Evolutionary conservation across 768 basidiomycete species (phyloP).

Genomic region (Russula virescens): DNA sequence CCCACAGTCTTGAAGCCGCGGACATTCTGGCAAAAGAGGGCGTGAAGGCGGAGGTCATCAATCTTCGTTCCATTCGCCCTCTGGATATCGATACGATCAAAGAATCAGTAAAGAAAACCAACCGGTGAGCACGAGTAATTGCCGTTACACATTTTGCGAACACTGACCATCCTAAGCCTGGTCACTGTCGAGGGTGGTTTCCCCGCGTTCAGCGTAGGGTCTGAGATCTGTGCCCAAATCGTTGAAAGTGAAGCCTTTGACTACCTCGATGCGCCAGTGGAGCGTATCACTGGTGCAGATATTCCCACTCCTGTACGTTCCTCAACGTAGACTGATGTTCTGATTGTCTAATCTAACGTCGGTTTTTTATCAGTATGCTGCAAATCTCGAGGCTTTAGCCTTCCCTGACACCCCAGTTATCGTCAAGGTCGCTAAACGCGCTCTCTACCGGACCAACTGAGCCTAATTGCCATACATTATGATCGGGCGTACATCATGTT

Average conservation of each 20-base stretch:
- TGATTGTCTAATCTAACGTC: slow-evolving; percentile 10
- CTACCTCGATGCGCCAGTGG: slow-evolving; percentile 96
- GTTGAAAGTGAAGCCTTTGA: slow-evolving; percentile 97
- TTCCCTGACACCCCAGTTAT: slow-evolving; percentile 93
- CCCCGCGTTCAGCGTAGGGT: slow-evolving; percentile 97
- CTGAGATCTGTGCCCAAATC: slow-evolving; percentile 97
- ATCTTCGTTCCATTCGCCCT: slow-evolving; percentile 92
- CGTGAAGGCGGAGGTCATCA: slow-evolving; percentile 96
- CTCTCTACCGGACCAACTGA: slow-evolving; percentile 84
- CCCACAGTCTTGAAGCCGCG: slow-evolving; percentile 91
- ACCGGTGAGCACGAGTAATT: slow-evolving; percentile 50
- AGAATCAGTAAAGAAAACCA: slow-evolving; percentile 97
- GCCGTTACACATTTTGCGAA: background rate
- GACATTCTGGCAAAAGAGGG: slow-evolving; percentile 92
- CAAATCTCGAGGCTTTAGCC: slow-evolving; percentile 79
- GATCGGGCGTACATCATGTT: slow-evolving; percentile 19
- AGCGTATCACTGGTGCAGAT: slow-evolving; percentile 96
- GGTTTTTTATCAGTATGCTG: slow-evolving; percentile 61
- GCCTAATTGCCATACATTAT: slow-evolving; percentile 3
- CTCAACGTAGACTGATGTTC: slow-evolving; percentile 5
- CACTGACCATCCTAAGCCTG: slow-evolving; percentile 44
- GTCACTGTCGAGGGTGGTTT: slow-evolving; percentile 97
- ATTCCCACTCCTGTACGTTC: slow-evolving; percentile 90
- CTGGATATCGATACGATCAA: slow-evolving; percentile 98
- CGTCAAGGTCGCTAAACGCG: slow-evolving; percentile 91